Conservation (phyloP, 257 asterid species). For the Solanum dulcamara region DNA sequence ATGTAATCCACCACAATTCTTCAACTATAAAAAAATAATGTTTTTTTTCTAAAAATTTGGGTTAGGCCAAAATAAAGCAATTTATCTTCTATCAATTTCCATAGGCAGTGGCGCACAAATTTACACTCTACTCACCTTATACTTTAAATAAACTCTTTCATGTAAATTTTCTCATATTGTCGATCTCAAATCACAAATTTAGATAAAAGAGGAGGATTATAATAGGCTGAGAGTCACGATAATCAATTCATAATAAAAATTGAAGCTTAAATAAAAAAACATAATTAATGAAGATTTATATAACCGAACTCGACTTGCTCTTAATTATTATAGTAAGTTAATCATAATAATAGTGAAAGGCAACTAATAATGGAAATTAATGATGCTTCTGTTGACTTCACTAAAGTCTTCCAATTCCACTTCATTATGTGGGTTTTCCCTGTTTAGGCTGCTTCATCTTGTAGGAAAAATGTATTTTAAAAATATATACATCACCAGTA, state of each 20-base stretch:
- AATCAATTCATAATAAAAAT: not conserved
- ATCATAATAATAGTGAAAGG: conserved; percentile 9
- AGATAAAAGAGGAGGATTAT: not conserved
- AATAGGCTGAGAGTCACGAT: not conserved
- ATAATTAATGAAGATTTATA: not conserved
- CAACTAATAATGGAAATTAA: conserved; percentile 34
- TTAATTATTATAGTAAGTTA: not conserved
- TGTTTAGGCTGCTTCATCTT: conserved; percentile 31
- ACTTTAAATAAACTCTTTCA: not conserved
- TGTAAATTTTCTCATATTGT: not conserved
- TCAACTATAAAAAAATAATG: not conserved
- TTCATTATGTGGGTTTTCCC: conserved; percentile 41
- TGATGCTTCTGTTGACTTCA: conserved; percentile 22
- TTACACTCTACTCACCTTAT: not conserved
- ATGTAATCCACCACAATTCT: not conserved
- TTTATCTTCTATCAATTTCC: not conserved
- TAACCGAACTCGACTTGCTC: rapidly evolving
- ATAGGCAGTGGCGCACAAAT: not conserved
- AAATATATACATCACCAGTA: not conserved
- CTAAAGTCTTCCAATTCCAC: conserved; percentile 29
- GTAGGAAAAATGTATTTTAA: not conserved
- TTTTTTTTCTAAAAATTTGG: not conserved
- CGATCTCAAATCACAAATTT: not conserved
- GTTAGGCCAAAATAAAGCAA: not conserved
- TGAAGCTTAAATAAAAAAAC: not conserved